phyloP scores from a whole-genome alignment of 768 basidiomycete genomes.

The Xerocomellus intermedius region DNA sequence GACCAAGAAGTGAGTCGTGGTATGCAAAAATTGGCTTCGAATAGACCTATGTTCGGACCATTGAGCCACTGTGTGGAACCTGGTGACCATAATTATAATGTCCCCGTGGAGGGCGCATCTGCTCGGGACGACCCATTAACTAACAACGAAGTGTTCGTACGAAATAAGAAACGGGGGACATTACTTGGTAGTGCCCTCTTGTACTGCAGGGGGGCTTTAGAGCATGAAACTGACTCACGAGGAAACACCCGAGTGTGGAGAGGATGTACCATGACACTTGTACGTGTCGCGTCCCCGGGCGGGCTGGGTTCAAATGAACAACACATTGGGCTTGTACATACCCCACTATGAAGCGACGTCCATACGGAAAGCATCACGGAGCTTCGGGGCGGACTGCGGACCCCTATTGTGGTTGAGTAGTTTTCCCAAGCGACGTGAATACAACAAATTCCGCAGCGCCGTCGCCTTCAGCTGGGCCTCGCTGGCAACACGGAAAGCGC shows the following conservation, averaged over 20 bases:
- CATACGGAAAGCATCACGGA: background rate
- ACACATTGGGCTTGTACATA: background rate
- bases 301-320: background rate
- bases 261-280: background rate
- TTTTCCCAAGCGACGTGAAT: background rate
- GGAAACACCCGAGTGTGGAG: background rate
- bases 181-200: background rate
- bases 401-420: no score
- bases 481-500: no score
- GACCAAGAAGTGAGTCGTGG: background rate
- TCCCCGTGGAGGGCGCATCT: background rate
- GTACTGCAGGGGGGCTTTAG: background rate
- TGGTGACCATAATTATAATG: background rate
- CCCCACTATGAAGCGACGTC: background rate
- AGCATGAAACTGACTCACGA: background rate
- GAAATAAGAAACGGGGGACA: background rate
- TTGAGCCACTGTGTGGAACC: background rate
- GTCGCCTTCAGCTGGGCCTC: no score
- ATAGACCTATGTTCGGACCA: background rate
- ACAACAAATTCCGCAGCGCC: no score
- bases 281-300: background rate
- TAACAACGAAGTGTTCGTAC: background rate
- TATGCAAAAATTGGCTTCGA: constrained; percentile 1
- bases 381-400: background rate
- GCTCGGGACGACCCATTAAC: background rate